Evolutionary conservation across 768 basidiomycete genomes (phyloP), one percentile per base, ranked within the genome.

Genomic region (Pulveroboletus sp.): DNA sequence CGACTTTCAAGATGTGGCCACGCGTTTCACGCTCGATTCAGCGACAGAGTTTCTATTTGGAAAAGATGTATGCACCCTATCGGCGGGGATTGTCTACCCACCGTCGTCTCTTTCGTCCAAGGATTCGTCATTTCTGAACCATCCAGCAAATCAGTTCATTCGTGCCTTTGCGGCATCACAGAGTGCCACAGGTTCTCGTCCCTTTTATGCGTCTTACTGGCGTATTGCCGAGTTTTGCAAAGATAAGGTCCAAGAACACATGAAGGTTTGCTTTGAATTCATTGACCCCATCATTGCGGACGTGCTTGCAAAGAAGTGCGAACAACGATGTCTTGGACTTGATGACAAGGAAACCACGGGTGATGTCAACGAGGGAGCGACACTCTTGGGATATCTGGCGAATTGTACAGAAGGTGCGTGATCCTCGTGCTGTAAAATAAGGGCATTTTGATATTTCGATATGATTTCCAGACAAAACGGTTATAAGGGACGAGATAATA

Each of bases 1-100:
- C 34, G 73, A 78, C 53, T 67, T 75, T 50, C 71, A 77, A 56
- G 76, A 75, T 40, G 53, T 75, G 45, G 63, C 64, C 2, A 66
- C 65, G 2, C 68, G 75, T 3, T 80, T 80, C 61, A 79, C 80
- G 1, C 62, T 84, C 27, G 82, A 84, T 56, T 79, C 78, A 1
- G 78, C 79, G 0, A 76, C 80, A 0, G 77, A 78, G 21, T 82
- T 83, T 57, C 69, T 82, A 11, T 79, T 81, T 49, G 77, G 80
- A 25, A 59, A 60, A 16, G 58, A 69, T 16, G 73, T 72, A 7
- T 25, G 68, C 32, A 68, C 67, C 0, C 63, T 75, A 25, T 61
- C 66, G 0, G 71, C 71, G 12, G 70, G 72, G 14, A 69, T 78
- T 32, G 52, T 56, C 27, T 74, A 59, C 51, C 72, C 66, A 34